These are phyloP conservation scores for Penicillium sclerotigenum DNA, from an alignment of 2,329 filamentous ascomycete species.

Conservation along the genomic window DNA sequence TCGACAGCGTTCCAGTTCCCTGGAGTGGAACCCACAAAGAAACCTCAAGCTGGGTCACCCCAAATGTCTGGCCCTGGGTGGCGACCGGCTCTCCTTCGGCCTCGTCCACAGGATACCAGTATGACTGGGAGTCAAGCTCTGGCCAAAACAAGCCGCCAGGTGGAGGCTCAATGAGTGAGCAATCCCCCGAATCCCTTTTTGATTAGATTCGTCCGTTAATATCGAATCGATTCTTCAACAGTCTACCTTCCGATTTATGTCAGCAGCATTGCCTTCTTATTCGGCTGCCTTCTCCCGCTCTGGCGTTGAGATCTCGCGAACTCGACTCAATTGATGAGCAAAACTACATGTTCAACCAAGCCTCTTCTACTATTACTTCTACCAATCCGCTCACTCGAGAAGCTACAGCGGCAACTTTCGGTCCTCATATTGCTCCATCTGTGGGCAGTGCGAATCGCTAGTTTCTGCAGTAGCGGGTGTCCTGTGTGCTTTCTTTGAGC, in stretches of 20 bases:
- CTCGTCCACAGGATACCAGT: slow-evolving; percentile 58
- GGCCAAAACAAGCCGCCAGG: slow-evolving; percentile 75
- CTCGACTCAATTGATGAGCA: slow-evolving; percentile 10
- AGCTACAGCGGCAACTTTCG: slow-evolving; percentile 1
- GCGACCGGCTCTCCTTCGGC: slow-evolving; percentile 52
- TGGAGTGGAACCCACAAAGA: slow-evolving; percentile 53
- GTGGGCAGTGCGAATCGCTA: slow-evolving; percentile 17
- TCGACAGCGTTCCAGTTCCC: slow-evolving; percentile 63
- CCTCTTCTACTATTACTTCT: background rate
- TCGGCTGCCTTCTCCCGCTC: slow-evolving; percentile 47
- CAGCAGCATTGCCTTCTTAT: slow-evolving; percentile 46
- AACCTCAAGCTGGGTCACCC: slow-evolving; percentile 50
- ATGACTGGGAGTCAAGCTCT: slow-evolving; percentile 72
- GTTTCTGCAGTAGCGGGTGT: slow-evolving; percentile 13
- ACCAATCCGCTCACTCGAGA: slow-evolving; percentile 1
- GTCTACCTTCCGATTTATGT: slow-evolving; percentile 55
- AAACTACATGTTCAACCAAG: background rate
- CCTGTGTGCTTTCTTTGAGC: slow-evolving; percentile 26
- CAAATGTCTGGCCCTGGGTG: slow-evolving; percentile 68
- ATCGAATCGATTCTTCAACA: slow-evolving; percentile 27
- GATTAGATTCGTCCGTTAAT: slow-evolving; percentile 28
- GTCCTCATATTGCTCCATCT: slow-evolving; percentile 18
- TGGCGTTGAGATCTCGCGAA: slow-evolving; percentile 41
- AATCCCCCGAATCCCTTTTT: slow-evolving; percentile 27
- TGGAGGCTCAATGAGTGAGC: slow-evolving; percentile 65